Evolutionary conservation across 2,329 filamentous ascomycete genomes (phyloP).

Genomic region (Colletotrichum camelliae): DNA sequence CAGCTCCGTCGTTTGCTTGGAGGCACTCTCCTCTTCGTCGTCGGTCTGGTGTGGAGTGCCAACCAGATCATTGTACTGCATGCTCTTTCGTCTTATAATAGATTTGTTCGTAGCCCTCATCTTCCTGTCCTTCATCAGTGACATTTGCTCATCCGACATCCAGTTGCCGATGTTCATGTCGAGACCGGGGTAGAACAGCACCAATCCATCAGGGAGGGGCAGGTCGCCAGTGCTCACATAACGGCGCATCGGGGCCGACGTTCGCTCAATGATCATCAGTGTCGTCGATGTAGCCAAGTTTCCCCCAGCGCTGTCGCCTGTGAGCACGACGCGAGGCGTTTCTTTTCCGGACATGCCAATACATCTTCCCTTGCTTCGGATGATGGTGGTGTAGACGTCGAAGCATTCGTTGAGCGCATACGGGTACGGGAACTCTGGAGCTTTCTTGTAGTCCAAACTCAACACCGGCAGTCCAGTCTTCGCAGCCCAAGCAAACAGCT

Average conservation of each 20-base stretch:
- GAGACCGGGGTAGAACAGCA: constrained; percentile 87
- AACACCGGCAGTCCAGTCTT: constrained; percentile 88
- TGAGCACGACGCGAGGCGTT: constrained; percentile 46
- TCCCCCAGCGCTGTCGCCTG: constrained; percentile 55
- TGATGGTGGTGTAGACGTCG: constrained; percentile 47
- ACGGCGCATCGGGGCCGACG: constrained; percentile 51
- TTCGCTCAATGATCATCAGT: constrained; percentile 87
- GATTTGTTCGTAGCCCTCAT: constrained; percentile 78
- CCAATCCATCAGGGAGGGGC: constrained; percentile 77
- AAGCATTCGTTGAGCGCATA: constrained; percentile 55
- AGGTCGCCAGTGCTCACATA: constrained; percentile 65
- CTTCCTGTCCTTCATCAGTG: constrained; percentile 83
- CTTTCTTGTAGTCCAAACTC: constrained; percentile 81
- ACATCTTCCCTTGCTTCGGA: constrained; percentile 45
- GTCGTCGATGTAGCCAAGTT: constrained; percentile 70
- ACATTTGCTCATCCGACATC: constrained; percentile 99
- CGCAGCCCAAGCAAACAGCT: constrained; percentile 89
- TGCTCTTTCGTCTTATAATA: constrained; percentile 83
- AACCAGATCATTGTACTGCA: constrained; percentile 85
- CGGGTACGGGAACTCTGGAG: constrained; percentile 56
- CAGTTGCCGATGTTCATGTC: constrained; percentile 99
- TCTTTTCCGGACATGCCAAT: constrained; percentile 47
- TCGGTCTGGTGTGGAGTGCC: constrained; percentile 84
- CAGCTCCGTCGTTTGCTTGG: constrained; percentile 30
- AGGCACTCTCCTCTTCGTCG: constrained; percentile 65